These are phyloP conservation scores for Lophiotrema nucula DNA, from an alignment of 495 filamentous ascomycete species.

Conservation along the genomic window DNA sequence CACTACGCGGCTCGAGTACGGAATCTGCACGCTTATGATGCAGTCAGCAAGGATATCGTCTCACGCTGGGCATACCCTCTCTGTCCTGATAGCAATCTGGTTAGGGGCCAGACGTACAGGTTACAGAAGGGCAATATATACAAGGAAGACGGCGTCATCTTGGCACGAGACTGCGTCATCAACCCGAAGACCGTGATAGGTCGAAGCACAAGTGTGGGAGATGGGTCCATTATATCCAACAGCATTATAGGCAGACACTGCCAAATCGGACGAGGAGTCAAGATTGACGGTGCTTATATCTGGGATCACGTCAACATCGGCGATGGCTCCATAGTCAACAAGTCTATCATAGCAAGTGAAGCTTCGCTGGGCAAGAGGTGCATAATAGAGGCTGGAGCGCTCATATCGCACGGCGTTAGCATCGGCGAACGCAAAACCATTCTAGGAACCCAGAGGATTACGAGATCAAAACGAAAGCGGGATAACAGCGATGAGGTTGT, in stretches of 20 bases:
- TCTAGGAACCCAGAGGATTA: constrained; percentile 54
- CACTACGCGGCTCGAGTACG: constrained; percentile 77
- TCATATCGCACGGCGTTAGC: constrained; percentile 76
- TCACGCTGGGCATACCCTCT: constrained; percentile 90
- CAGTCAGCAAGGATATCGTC: constrained; percentile 84
- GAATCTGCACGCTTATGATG: constrained; percentile 85
- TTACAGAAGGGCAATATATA: constrained; percentile 64
- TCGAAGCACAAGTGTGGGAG: constrained; percentile 69
- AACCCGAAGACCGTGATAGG: constrained; percentile 71
- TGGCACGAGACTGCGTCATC: constrained; percentile 69
- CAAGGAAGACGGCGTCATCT: constrained; percentile 65
- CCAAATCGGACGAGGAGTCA: constrained; percentile 79
- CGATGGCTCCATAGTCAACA: constrained; percentile 66
- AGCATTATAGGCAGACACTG: constrained; percentile 81
- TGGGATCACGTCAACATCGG: constrained; percentile 82
- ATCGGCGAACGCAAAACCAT: constrained; percentile 62
- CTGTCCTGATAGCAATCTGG: constrained; percentile 82
- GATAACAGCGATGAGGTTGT: constrained; percentile 42
- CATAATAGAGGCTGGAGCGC: constrained; percentile 64
- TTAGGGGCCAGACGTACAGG: constrained; percentile 72
- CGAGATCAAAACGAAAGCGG: constrained; percentile 50
- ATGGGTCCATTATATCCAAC: constrained; percentile 63
- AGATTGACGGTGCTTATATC: constrained; percentile 77
- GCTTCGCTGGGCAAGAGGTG: constrained; percentile 69
- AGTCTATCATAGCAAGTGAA: constrained; percentile 72